These are phyloP conservation scores for Kodamaea sp. DNA, from an alignment of 1,139 yeast species.

Conservation along the genomic window DNA sequence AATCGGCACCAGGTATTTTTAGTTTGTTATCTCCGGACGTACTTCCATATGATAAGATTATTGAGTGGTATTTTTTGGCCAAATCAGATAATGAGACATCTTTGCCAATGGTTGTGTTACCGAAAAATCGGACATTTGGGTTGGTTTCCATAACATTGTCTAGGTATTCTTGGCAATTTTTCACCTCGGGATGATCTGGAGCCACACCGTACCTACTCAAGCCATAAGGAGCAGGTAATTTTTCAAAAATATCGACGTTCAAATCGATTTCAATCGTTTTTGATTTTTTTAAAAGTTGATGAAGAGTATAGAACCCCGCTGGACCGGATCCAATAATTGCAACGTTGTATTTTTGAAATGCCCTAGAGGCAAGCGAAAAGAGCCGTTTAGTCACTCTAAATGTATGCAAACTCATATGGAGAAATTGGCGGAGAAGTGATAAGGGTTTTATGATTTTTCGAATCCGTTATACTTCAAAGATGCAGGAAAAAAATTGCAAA, in stretches of 20 bases:
- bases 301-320: constrained; percentile 89
- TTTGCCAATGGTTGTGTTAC: constrained; percentile 65
- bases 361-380: background rate
- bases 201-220: constrained; percentile 95
- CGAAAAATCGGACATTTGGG: constrained; percentile 56
- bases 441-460: background rate
- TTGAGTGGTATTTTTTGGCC: constrained; percentile 58
- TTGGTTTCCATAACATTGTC: constrained; percentile 49
- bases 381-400: constrained; percentile 2
- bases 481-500: no score
- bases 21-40: constrained; percentile 53
- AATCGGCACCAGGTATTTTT: constrained; percentile 57
- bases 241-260: constrained; percentile 66
- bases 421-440: background rate
- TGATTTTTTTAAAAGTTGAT: constrained; percentile 58
- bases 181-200: constrained; percentile 98
- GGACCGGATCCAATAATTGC: constrained; percentile 96
- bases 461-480: background rate
- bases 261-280: constrained; percentile 35
- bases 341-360: constrained; percentile 18
- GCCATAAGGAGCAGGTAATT: constrained; percentile 88
- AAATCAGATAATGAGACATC: constrained; percentile 53
- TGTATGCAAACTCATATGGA: background rate
- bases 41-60: constrained; percentile 84
- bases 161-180: constrained; percentile 81